Evolutionary conservation across 2,329 filamentous ascomycete genomes (phyloP), one percentile per base, ranked within the genome.

Genomic region (Verruconis gallopava): DNA sequence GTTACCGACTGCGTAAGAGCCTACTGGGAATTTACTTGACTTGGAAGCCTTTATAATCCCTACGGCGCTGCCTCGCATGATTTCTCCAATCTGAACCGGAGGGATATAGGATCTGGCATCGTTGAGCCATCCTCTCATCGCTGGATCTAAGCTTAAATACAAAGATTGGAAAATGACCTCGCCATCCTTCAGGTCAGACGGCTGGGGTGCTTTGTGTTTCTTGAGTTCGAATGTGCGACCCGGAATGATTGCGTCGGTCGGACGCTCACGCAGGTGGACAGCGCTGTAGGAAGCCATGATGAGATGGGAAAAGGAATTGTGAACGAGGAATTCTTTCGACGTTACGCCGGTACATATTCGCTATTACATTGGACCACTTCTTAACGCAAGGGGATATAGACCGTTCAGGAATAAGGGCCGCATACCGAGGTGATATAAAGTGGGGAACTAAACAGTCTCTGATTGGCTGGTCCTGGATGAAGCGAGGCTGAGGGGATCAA

Each of bases 101-200:
- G 79, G 75, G 2, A 82, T 55, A 58, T 85, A 85, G 1, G 79
- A 73, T 21, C 72, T 64, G 28, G 63, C 52, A 13, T 21, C 42
- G 47, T 73, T 79, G 15, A 85, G 60, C 78, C 78, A 84, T 45
- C 75, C 75, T 51, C 81, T 72, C 79, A 84, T 84, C n/a, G 80
- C 79, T 1, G 81, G 80, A 59, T 85, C 81, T 30, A 85, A 66
- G 6, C 75, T 79, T 35, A 83, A 66, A 53, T 83, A 84, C 46
- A 80, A 64, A 2, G 63, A 62, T 44, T 67, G 63, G 44, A 70
- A 64, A 45, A 85, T 67, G 43, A 84, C 65, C 53, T 84, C 63
- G 49, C 77, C 77, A 64, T 77, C 70, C 55, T 78, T 69, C 33
- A 81, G 65, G 46, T 72, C 65, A 1, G 55, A 51, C 30, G 61